phyloP scores from a whole-genome alignment of 2,329 filamentous ascomycete species.

The Talaromyces rugulosus region DNA sequence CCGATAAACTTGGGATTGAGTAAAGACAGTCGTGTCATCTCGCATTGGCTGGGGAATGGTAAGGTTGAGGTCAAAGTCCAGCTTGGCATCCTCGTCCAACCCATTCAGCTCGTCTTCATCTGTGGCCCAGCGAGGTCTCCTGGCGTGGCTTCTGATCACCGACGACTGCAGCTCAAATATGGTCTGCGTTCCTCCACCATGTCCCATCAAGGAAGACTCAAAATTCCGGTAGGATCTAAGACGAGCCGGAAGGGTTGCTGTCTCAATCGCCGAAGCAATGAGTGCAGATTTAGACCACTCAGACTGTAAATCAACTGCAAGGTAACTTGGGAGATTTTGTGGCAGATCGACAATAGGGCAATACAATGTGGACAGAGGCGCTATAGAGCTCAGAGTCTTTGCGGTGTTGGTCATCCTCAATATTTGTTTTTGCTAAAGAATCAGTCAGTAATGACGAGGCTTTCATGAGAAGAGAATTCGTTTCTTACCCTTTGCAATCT shows the following conservation, averaged over 20 bases:
- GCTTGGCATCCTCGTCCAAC: constrained; percentile 17
- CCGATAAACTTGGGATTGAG: constrained; percentile 31
- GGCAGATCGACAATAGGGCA: constrained; percentile 69
- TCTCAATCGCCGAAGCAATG: constrained; percentile 72
- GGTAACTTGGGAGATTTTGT: constrained; percentile 50
- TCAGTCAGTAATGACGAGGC: constrained; percentile 7
- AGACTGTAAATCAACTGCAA: constrained; percentile 60
- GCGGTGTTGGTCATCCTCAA: constrained; percentile 70
- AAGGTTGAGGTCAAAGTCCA: constrained; percentile 37
- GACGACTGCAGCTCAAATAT: constrained; percentile 72
- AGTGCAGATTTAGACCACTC: constrained; percentile 78
- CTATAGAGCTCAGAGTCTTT: constrained; percentile 64
- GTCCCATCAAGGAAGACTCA: constrained; percentile 48
- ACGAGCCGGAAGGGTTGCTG: constrained; percentile 70
- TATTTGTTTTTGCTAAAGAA: constrained; percentile 51
- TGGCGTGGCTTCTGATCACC: constrained; percentile 36
- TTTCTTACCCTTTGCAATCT: constrained; percentile 51
- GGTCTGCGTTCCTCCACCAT: constrained; percentile 64
- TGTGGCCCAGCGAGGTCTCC: constrained; percentile 10
- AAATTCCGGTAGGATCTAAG: constrained; percentile 34
- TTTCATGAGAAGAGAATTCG: background rate
- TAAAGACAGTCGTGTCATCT: constrained; percentile 29
- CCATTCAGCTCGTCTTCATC: constrained; percentile 3
- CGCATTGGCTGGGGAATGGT: constrained; percentile 25
- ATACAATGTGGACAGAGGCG: constrained; percentile 69